Conservation (phyloP, 1,284 basidiomycete genomes). For the Ceratobasidium sp. region DNA sequence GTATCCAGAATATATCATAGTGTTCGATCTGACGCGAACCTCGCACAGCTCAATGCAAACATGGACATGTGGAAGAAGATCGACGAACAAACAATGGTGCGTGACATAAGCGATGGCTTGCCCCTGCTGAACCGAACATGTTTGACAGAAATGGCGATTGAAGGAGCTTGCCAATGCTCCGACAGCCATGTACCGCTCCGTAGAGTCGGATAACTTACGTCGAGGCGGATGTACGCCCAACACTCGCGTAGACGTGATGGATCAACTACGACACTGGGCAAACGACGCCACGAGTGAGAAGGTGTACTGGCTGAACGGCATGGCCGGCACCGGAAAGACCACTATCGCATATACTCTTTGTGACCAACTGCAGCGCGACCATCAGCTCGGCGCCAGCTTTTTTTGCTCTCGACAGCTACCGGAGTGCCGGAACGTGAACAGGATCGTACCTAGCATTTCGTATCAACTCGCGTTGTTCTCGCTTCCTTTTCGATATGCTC, state of each 20-base stretch:
- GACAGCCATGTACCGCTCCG: not conserved
- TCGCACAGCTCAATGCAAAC: not conserved
- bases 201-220: not conserved
- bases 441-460: constrained; percentile 8
- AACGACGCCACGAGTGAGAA: not conserved
- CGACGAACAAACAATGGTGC: not conserved
- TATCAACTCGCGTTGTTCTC: constrained; percentile 29
- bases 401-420: constrained; percentile 5
- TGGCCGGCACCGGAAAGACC: constrained; percentile 26
- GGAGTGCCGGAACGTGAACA: not conserved
- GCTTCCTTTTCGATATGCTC: not conserved
- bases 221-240: not conserved
- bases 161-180: not conserved
- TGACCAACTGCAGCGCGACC: not conserved
- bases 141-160: not conserved
- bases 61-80: not conserved
- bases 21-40: too few species aligned
- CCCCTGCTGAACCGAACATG: not conserved
- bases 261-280: not conserved
- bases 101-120: not conserved
- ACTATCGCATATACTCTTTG: not conserved
- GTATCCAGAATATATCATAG: not conserved
- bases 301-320: constrained; percentile 23
- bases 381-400: constrained; percentile 12
- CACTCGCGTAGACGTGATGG: not conserved